A percentile compares a stretch with the other conserved stretches of the same genome.
Evolutionary conservation across 1,284 basidiomycete genomes (phyloP).

Genomic region (Cutaneotrichosporon cutaneum): DNA sequence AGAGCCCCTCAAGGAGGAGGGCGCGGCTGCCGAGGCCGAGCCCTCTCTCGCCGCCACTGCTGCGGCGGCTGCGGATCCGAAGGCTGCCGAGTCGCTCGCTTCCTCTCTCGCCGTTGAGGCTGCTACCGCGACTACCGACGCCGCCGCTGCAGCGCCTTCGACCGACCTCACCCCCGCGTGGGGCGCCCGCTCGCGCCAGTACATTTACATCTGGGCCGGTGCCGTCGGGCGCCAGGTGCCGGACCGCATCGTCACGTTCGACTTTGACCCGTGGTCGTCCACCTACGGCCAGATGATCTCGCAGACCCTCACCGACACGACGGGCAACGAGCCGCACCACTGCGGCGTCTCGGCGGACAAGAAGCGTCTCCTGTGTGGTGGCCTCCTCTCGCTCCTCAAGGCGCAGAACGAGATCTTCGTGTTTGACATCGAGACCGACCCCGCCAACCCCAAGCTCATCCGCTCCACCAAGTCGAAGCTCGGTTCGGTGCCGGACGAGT

Average conservation of each 20-base stretch:
- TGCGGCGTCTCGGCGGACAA: conserved; percentile 15
- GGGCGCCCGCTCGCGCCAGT: conserved; percentile 15
- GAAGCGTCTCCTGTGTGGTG: conserved; percentile 18
- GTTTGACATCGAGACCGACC: conserved; percentile 18
- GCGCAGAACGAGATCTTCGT: conserved; percentile 18
- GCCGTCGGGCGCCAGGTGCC: conserved; percentile 14
- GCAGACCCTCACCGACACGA: conserved; percentile 11
- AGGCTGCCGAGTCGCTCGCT: not conserved
- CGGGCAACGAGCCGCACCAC: conserved; percentile 24
- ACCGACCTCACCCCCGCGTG: conserved; percentile 7
- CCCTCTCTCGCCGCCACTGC: not conserved
- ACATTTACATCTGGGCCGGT: conserved; percentile 23
- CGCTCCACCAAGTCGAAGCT: not conserved
- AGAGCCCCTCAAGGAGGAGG: not conserved
- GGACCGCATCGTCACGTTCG: conserved; percentile 23
- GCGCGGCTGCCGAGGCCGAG: not conserved
- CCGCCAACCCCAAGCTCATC: conserved; percentile 12
- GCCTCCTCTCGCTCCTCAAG: conserved; percentile 21
- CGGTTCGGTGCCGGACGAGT: conserved; percentile 22
- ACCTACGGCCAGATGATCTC: conserved; percentile 18
- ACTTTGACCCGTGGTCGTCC: conserved; percentile 18
- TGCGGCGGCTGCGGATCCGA: not conserved
- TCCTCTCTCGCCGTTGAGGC: not conserved
- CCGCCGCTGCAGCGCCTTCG: not conserved
- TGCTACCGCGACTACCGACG: not conserved